Conservation (phyloP, 768 basidiomycete species). For the Strobilomyces dryophilus region DNA sequence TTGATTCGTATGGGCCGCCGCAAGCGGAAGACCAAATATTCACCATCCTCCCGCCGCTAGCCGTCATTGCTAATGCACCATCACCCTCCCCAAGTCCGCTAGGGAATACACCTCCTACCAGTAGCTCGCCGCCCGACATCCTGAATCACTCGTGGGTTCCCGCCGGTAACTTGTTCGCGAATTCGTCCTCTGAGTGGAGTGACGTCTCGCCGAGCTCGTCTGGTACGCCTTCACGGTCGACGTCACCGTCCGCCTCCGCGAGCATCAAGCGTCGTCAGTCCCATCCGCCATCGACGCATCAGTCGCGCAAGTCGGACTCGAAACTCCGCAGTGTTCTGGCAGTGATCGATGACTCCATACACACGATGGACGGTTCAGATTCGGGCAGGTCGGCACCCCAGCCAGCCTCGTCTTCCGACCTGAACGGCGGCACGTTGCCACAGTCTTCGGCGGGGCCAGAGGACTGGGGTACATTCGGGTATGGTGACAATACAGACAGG, state of each 20-base stretch:
- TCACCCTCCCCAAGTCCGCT: conserved; percentile 61
- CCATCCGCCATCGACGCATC: conserved; percentile 40
- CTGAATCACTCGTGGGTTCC: conserved; percentile 49
- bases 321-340: conserved; percentile 73
- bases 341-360: conserved; percentile 58
- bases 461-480: conserved; percentile 39
- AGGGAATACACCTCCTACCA: conserved; percentile 38
- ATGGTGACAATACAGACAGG: conserved; percentile 30
- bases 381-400: conserved; percentile 14
- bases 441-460: conserved; percentile 28
- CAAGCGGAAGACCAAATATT: conserved; percentile 90
- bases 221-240: conserved; percentile 43
- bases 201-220: conserved; percentile 36
- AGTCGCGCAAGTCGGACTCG: conserved; percentile 52
- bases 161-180: conserved; percentile 43
- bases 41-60: conserved; percentile 84
- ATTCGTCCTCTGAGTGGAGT: conserved; percentile 57
- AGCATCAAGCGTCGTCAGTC: conserved; percentile 47
- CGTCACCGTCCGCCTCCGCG: conserved; percentile 45
- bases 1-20: conserved; percentile 86
- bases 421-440: conserved; percentile 24
- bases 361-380: conserved; percentile 26
- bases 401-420: conserved; percentile 24
- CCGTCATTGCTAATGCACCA: conserved; percentile 62
- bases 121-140: conserved; percentile 33